Evolutionary conservation across 179 eudicot species (phyloP).

Genomic region (Kewa caespitosa): DNA sequence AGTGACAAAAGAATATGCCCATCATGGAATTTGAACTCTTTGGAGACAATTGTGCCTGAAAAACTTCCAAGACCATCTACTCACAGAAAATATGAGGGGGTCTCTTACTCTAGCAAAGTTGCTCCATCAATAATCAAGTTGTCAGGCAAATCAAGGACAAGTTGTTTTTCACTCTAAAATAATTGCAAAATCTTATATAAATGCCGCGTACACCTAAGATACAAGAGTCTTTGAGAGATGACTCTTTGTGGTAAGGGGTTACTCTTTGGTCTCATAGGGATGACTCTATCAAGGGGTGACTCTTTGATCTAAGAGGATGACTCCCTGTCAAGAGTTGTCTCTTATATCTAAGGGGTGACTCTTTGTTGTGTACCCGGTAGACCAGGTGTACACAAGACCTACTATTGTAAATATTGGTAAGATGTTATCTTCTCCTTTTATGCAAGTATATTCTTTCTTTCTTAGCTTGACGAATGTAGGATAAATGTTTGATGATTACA

Average conservation of each 20-base stretch:
- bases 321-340: background rate
- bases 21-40: constrained; percentile 65
- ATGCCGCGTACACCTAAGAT: no score
- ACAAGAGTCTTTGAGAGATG: no score
- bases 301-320: background rate
- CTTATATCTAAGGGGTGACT: background rate
- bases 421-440: no score
- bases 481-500: no score
- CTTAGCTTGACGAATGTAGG: no score
- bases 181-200: no score
- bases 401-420: no score
- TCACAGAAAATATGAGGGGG: constrained; percentile 59
- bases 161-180: constrained; percentile 49
- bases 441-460: no score
- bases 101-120: constrained; percentile 26
- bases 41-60: constrained; percentile 86
- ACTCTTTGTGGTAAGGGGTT: no score
- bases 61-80: constrained; percentile 74
- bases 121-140: constrained; percentile 39
- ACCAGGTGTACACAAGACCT: no score
- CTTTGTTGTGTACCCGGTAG: no score
- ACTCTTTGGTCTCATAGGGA: no score
- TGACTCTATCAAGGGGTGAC: background rate
- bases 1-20: constrained; percentile 66
- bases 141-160: background rate